Evolutionary conservation across 2,329 filamentous ascomycete genomes (phyloP).

Genomic region (Metarhizium sp.): DNA sequence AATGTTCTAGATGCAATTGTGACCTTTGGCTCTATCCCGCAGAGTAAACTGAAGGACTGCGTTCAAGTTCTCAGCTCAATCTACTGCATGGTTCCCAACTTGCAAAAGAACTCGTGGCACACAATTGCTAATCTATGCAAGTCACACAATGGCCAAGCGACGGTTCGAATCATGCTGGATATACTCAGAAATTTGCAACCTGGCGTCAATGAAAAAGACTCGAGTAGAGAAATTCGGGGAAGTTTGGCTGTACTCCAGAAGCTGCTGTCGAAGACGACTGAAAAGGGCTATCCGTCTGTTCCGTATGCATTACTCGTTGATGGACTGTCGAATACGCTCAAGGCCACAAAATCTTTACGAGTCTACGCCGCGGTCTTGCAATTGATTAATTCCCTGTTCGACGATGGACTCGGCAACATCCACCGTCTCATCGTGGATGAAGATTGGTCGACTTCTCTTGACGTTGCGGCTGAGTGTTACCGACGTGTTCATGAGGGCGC

Average conservation of each 20-base stretch:
- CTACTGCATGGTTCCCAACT: constrained; percentile 52
- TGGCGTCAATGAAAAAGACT: constrained; percentile 39
- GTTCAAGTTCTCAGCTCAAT: constrained; percentile 65
- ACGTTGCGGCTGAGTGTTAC: constrained; percentile 48
- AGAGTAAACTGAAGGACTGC: constrained; percentile 51
- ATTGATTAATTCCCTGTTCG: constrained; percentile 47
- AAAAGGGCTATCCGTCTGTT: constrained; percentile 50
- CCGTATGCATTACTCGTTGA: constrained; percentile 50
- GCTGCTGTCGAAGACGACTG: constrained; percentile 48
- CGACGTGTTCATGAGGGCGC: constrained; percentile 18
- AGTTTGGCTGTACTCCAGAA: constrained; percentile 55
- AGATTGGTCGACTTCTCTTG: constrained; percentile 54
- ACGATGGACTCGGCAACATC: constrained; percentile 40
- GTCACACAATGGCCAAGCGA: constrained; percentile 64
- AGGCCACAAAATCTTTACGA: constrained; percentile 32
- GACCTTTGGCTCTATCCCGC: constrained; percentile 62
- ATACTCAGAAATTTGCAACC: constrained; percentile 42
- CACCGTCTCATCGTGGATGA: constrained; percentile 52
- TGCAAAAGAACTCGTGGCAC: constrained; percentile 59
- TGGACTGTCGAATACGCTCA: constrained; percentile 43
- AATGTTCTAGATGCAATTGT: constrained; percentile 60
- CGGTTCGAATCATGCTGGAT: constrained; percentile 55
- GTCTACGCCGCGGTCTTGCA: constrained; percentile 38
- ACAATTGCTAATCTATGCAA: constrained; percentile 61
- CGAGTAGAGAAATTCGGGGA: constrained; percentile 49